Evolutionary conservation across 73 alveolate species (phyloP).

Genomic region (Tetrahymena borealis): DNA sequence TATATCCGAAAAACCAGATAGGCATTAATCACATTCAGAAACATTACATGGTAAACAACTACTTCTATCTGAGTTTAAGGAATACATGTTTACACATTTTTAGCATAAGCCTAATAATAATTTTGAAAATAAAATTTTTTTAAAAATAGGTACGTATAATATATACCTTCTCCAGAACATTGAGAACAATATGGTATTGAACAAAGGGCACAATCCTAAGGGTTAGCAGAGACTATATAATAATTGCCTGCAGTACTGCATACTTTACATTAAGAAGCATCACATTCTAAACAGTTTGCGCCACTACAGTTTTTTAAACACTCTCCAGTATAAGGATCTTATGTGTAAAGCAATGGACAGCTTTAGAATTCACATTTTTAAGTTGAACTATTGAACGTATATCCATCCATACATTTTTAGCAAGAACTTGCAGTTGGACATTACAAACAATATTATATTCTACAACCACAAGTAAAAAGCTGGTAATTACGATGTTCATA

Average conservation of each 20-base stretch:
- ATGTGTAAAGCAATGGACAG: neutral
- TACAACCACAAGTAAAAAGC: neutral
- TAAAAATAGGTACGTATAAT: neutral
- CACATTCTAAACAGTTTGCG: neutral
- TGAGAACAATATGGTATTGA: neutral
- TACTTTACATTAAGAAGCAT: neutral
- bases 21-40: neutral
- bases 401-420: neutral
- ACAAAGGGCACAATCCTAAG: neutral
- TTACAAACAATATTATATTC: neutral
- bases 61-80: neutral
- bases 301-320: neutral
- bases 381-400: neutral
- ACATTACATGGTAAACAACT: neutral
- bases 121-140: neutral
- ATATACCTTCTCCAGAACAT: neutral
- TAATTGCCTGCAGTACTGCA: neutral
- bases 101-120: neutral
- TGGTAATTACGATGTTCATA: neutral
- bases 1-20: neutral
- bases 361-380: neutral
- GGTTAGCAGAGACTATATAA: neutral
- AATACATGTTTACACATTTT: neutral
- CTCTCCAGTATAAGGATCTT: neutral
- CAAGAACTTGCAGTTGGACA: neutral